phyloP scores from a whole-genome alignment of 2,329 filamentous ascomycete species.

The Trichophyton schoenleinii region DNA sequence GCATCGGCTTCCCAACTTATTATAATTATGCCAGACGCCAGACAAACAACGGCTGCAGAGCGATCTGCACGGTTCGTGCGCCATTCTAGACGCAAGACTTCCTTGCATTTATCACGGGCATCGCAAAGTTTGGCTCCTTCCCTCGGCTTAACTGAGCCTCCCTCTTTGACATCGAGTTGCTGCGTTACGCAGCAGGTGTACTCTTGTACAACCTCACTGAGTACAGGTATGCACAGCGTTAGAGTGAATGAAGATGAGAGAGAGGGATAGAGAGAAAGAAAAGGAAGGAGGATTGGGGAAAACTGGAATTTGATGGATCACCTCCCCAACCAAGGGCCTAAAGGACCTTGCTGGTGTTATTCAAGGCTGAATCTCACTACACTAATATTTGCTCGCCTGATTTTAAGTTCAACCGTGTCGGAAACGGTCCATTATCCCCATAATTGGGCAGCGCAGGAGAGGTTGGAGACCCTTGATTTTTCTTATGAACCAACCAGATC shows the following conservation, averaged over 20 bases:
- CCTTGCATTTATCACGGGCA: background rate
- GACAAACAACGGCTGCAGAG: background rate
- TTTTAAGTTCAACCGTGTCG: conserved; percentile 1
- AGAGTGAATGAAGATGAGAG: too few species aligned
- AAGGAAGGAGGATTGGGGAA: background rate
- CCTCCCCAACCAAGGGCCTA: background rate
- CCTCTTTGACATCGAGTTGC: background rate
- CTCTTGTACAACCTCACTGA: background rate
- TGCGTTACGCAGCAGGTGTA: background rate
- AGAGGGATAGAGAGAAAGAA: too few species aligned
- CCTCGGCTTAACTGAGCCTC: background rate
- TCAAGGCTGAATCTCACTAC: background rate
- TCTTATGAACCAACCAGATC: background rate
- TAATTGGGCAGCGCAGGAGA: background rate
- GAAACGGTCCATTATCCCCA: background rate
- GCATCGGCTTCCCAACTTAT: background rate
- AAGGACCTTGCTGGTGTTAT: background rate
- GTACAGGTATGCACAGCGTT: too few species aligned
- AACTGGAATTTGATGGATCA: background rate
- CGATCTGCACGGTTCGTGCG: conserved; percentile 3
- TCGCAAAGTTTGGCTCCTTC: background rate
- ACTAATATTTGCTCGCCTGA: background rate
- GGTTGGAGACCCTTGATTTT: background rate
- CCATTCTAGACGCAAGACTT: conserved; percentile 1
- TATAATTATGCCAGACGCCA: background rate